Evolutionary conservation across 2,329 filamentous ascomycete genomes (phyloP), one percentile per base, ranked within the genome.

Genomic region (Aspergillus sp.): DNA sequence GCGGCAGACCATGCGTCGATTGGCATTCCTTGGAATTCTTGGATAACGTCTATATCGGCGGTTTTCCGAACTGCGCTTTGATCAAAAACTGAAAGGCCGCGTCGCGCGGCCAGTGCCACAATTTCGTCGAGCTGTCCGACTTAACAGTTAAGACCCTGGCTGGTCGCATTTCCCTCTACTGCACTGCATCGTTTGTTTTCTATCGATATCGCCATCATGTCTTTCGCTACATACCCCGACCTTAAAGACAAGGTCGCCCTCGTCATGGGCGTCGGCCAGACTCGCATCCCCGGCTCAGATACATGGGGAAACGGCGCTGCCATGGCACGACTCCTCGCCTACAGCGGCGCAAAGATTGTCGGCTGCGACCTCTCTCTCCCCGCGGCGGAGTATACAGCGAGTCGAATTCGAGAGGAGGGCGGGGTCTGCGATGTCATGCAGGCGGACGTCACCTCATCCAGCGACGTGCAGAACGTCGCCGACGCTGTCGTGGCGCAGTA

Each of bases 241-340:
- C 49, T 51, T 3, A 24, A 44, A 1, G 17, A 6, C 24, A 70
- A 69, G 53, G 58, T 68, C 2, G 66, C 58, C 53, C 60, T 70
- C 17, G 60, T 70, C 7, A 68, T 61, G 27, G 68, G 68, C 15
- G 62, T 70, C 19, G 67, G 68, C 37, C 76, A 80, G 65, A 73
- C 73, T 4, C 39, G 40, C n/a, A 51, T 51, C 15, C 73, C 75
- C 17, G 68, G 71, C 44, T 51, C 49, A 15, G 63, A 60, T 19
- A 72, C 76, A 27, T 83, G 80, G 81, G 80, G 80, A 34, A 83
- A 81, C 61, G 80, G 80, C 11, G 76, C 80, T 19, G 79, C 81
- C 37, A 81, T 76, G 48, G 78, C 80, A n/a, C 74, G 77, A 3
- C 68, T 77, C 5, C 71, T 83, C 17, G 78, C 80, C 2, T 72